Evolutionary conservation across 2,329 filamentous ascomycete species (phyloP).

Genomic region (Aspergillus sp.): DNA sequence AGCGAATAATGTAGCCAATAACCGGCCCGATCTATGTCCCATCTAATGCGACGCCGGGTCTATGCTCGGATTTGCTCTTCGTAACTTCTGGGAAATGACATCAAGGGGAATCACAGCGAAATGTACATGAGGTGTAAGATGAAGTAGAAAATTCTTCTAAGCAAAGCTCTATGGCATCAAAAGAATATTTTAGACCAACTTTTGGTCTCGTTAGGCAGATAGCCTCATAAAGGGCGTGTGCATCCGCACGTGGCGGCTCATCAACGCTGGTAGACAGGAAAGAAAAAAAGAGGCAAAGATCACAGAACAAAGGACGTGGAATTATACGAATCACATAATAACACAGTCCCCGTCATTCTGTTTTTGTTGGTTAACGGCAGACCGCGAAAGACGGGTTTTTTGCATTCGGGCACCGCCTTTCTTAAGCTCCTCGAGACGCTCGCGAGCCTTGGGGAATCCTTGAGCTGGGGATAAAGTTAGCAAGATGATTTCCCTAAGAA

Average conservation of each 20-base stretch:
- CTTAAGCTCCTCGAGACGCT: constrained; percentile 89
- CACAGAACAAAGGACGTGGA: constrained; percentile 27
- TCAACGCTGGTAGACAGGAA: constrained; percentile 3
- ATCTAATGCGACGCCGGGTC: background rate
- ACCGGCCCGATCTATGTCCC: background rate
- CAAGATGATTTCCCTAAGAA: background rate
- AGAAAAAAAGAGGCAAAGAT: background rate
- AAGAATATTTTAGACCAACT: background rate
- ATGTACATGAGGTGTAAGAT: background rate
- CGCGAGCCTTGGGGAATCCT: constrained; percentile 89
- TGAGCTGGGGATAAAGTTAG: constrained; percentile 61
- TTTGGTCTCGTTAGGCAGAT: background rate
- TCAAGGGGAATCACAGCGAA: constrained; percentile 2
- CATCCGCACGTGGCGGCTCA: background rate
- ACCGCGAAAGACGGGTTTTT: constrained; percentile 77
- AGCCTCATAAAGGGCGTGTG: background rate
- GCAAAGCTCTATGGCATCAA: background rate
- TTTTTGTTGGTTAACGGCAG: constrained; percentile 76
- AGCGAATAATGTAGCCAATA: background rate
- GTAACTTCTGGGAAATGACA: constrained; percentile 11
- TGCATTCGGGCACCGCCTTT: constrained; percentile 70
- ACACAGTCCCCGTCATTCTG: constrained; percentile 86
- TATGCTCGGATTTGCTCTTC: background rate
- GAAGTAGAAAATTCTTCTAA: background rate
- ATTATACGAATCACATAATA: constrained; percentile 33